Conservation (phyloP, 306 rosid genomes). For the Prunus mume region DNA sequence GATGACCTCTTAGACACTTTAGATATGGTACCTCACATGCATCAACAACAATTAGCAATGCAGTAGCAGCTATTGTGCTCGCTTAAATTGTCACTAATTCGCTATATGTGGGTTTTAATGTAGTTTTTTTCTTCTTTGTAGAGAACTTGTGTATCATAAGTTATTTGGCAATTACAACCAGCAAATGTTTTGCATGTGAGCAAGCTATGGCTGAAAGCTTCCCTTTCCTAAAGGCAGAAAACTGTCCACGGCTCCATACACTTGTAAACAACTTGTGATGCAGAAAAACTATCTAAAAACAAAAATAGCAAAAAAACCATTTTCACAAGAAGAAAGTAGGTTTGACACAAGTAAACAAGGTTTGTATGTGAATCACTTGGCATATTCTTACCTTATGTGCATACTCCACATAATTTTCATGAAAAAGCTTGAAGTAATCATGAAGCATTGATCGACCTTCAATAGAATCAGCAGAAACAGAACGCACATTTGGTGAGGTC, state of each 20-base stretch:
- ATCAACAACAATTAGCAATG: background rate
- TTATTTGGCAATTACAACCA: no score
- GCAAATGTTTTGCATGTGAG: no score
- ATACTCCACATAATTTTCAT: constrained; percentile 90
- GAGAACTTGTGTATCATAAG: no score
- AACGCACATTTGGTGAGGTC: constrained; percentile 65
- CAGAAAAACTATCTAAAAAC: background rate
- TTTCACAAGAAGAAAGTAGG: background rate
- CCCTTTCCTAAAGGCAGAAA: background rate
- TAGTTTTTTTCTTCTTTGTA: no score
- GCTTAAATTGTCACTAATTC: background rate
- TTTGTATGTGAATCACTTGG: constrained; percentile 5
- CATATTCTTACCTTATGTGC: constrained; percentile 74
- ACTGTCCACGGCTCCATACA: background rate
- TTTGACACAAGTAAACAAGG: constrained; percentile 4
- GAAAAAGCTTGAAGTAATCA: constrained; percentile 92
- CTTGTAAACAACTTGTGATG: background rate
- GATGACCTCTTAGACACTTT: no score
- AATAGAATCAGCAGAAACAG: constrained; percentile 84
- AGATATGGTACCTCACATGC: background rate
- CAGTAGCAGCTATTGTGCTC: background rate
- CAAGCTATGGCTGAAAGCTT: no score
- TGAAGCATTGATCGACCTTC: constrained; percentile 89
- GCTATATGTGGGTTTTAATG: background rate
- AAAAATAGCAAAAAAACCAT: background rate